These are phyloP conservation scores for Neurospora pannonica DNA, from an alignment of 495 filamentous ascomycete genomes.

Conservation along the genomic window DNA sequence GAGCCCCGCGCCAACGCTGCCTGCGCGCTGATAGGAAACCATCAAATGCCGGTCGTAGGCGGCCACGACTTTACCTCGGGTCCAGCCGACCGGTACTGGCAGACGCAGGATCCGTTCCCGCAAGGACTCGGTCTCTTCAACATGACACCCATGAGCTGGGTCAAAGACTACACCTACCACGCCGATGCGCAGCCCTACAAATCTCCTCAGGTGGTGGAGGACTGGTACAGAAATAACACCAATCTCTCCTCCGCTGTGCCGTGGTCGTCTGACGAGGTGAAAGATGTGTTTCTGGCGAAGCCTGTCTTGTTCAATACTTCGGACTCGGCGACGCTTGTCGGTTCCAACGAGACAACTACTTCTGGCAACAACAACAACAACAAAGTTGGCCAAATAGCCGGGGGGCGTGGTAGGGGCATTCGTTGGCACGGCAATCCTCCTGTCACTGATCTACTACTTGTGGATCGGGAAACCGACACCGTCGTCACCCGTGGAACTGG, in stretches of 20 bases:
- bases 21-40: not conserved
- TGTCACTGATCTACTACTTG: not conserved
- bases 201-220: not conserved
- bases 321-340: not conserved
- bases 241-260: not conserved
- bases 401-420: not conserved
- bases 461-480: not conserved
- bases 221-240: conserved; percentile 1
- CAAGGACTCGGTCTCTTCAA: not conserved
- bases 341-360: not conserved
- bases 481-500: not conserved
- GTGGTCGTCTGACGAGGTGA: conserved; percentile 4
- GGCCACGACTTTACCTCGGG: not conserved
- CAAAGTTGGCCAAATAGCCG: not conserved
- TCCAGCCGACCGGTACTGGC: not conserved
- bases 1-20: not conserved
- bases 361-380: not conserved
- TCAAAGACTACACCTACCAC: conserved; percentile 1
- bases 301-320: not conserved
- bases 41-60: not conserved
- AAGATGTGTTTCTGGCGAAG: conserved; percentile 1
- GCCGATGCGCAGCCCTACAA: conserved; percentile 5
- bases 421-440: not conserved
- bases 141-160: not conserved
- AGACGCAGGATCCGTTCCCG: not conserved